These are phyloP conservation scores for Antrodiella citrinella DNA, from an alignment of 768 basidiomycete genomes.

Conservation along the genomic window DNA sequence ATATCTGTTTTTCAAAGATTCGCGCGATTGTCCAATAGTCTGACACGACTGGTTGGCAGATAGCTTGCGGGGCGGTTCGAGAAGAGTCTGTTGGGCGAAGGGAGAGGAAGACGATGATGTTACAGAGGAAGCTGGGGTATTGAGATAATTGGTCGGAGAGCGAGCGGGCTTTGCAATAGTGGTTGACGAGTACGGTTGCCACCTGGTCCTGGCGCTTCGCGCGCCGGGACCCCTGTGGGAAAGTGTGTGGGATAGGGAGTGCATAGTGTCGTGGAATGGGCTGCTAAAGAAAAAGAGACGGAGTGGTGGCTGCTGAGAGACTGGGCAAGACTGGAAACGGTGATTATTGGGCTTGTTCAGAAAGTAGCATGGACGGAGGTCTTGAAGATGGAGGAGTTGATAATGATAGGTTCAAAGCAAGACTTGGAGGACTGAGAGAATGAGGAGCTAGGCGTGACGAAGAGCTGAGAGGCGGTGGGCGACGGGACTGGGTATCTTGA, in stretches of 20 bases:
- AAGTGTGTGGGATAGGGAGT: slow-evolving; percentile 39
- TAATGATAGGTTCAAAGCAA: slow-evolving; percentile 13
- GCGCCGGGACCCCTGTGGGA: slow-evolving; percentile 65
- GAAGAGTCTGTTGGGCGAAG: slow-evolving; percentile 21
- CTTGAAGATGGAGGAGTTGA: slow-evolving; percentile 11
- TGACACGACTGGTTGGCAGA: slow-evolving; percentile 20
- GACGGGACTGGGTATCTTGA: slow-evolving; percentile 18
- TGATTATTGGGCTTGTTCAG: slow-evolving; percentile 9
- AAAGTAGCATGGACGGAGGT: slow-evolving; percentile 16
- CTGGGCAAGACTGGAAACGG: slow-evolving; percentile 6
- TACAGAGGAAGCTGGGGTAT: slow-evolving; percentile 53
- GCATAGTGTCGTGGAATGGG: slow-evolving; percentile 19
- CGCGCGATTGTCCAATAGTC: slow-evolving; percentile 23
- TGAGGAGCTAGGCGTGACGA: slow-evolving; percentile 1
- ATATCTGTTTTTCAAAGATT: slow-evolving; percentile 54
- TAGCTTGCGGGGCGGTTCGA: slow-evolving; percentile 19
- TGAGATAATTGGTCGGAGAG: slow-evolving; percentile 35
- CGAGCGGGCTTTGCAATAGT: slow-evolving; percentile 28
- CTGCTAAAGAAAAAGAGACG: slow-evolving; percentile 7
- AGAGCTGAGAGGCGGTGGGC: background rate
- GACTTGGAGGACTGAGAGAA: too few relatives aligned
- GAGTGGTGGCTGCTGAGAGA: slow-evolving; percentile 11
- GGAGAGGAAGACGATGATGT: slow-evolving; percentile 29
- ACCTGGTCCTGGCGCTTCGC: slow-evolving; percentile 60
- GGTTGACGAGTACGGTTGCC: slow-evolving; percentile 68